These are phyloP conservation scores for Crepidotus variabilis DNA, from an alignment of 768 basidiomycete genomes.

Conservation along the genomic window DNA sequence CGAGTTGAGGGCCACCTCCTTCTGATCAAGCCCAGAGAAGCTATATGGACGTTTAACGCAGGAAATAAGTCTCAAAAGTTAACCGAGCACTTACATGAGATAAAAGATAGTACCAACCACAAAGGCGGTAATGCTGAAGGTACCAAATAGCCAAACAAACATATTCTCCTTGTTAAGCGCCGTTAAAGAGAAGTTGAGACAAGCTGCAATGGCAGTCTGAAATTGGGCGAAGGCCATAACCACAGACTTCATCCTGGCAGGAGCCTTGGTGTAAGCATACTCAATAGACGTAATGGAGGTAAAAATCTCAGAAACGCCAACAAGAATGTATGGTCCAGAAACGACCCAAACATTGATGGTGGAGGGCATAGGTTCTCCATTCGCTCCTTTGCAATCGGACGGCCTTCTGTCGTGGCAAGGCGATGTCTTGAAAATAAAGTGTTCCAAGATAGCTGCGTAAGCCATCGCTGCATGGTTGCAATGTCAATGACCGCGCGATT, in stretches of 20 bases:
- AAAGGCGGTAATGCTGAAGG: slow-evolving; percentile 40
- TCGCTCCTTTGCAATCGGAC: slow-evolving; percentile 31
- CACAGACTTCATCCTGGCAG: slow-evolving; percentile 58
- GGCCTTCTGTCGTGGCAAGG: slow-evolving; percentile 43
- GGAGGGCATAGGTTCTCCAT: slow-evolving; percentile 28
- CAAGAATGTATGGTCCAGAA: slow-evolving; percentile 48
- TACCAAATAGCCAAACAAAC: slow-evolving; percentile 47
- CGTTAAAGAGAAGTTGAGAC: slow-evolving; percentile 35
- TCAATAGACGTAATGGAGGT: slow-evolving; percentile 58
- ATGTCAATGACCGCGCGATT: background rate
- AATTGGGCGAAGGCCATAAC: slow-evolving; percentile 55
- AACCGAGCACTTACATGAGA: slow-evolving; percentile 26
- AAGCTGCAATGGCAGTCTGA: slow-evolving; percentile 43
- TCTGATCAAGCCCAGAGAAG: slow-evolving; percentile 44
- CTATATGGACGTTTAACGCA: slow-evolving; percentile 9
- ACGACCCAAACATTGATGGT: slow-evolving; percentile 51
- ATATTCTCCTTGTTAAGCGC: slow-evolving; percentile 42
- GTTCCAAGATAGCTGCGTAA: slow-evolving; percentile 47
- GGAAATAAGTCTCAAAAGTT: background rate
- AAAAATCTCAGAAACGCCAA: slow-evolving; percentile 54
- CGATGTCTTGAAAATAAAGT: slow-evolving; percentile 36
- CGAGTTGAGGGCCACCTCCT: slow-evolving; percentile 40
- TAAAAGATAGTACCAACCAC: slow-evolving; percentile 46
- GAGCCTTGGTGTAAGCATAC: slow-evolving; percentile 61
- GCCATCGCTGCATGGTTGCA: slow-evolving; percentile 12